phyloP scores from a whole-genome alignment of 148 eudicot genomes.

The Fallopia convolvulus region DNA sequence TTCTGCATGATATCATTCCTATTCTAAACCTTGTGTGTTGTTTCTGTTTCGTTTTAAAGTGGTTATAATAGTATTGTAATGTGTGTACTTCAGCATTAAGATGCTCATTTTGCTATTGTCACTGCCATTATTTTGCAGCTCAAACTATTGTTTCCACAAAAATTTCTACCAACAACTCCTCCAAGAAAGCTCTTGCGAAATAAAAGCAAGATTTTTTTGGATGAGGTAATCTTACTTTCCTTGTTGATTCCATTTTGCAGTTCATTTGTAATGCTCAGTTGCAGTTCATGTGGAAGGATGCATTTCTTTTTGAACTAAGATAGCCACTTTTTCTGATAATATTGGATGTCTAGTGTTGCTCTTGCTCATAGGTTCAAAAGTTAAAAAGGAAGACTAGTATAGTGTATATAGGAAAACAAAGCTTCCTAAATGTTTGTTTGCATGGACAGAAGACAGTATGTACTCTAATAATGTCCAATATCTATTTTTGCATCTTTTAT shows the following conservation, averaged over 20 bases:
- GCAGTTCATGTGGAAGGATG: neutral
- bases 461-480: neutral
- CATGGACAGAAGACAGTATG: neutral
- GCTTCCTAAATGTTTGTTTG: neutral
- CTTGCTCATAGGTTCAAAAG: neutral
- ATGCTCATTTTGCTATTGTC: neutral
- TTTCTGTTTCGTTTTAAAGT: neutral
- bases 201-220: conserved; percentile 56
- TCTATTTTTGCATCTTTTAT: neutral
- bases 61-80: neutral
- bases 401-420: neutral
- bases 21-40: neutral
- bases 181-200: conserved; percentile 64
- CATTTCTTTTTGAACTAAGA: neutral
- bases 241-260: neutral
- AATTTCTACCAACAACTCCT: conserved; percentile 66
- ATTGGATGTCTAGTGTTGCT: neutral
- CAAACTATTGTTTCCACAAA: conserved; percentile 52
- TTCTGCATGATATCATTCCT: neutral
- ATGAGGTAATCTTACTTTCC: conserved; percentile 48
- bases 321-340: neutral
- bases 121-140: conserved; percentile 39
- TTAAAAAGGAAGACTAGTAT: neutral
- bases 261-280: neutral
- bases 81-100: neutral